These are phyloP conservation scores for Sporodiniella umbellata DNA, from an alignment of 371 early-diverging fungal species.

Conservation along the genomic window DNA sequence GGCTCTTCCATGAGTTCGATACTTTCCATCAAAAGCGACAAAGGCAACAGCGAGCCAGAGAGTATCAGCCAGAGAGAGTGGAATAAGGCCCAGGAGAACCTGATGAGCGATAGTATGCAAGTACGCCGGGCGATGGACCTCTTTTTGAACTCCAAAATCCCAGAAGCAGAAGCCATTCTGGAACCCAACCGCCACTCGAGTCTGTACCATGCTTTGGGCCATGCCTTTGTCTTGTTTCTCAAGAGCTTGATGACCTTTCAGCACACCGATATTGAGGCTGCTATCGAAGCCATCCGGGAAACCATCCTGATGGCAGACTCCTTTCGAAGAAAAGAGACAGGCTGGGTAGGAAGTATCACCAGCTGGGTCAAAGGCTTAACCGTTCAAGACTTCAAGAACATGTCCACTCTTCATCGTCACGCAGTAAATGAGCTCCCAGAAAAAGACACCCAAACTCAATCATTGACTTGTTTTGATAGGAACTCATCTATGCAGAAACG, in stretches of 20 bases:
- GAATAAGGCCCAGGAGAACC: conserved; percentile 9
- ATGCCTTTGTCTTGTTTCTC: conserved; percentile 61
- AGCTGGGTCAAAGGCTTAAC: conserved; percentile 38
- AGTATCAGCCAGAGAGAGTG: neutral
- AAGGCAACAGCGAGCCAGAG: neutral
- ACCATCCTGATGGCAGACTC: conserved; percentile 56
- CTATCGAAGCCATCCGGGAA: conserved; percentile 55
- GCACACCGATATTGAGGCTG: conserved; percentile 53
- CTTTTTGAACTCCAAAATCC: conserved; percentile 67
- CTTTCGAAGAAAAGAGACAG: conserved; percentile 50
- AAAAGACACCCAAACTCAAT: neutral
- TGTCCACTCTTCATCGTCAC: conserved; percentile 70
- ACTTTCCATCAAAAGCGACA: conserved; percentile 1
- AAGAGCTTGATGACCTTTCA: conserved; percentile 79
- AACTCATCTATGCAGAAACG: conserved; percentile 75
- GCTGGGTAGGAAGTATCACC: conserved; percentile 30
- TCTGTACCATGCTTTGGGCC: conserved; percentile 71
- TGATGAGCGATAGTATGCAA: conserved; percentile 42
- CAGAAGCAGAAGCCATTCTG: conserved; percentile 59
- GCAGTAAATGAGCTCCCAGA: conserved; percentile 40
- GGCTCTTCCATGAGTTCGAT: conserved; percentile 13
- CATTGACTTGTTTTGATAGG: conserved; percentile 28
- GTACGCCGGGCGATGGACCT: conserved; percentile 61
- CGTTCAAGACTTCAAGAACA: conserved; percentile 47
- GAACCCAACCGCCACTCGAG: conserved; percentile 36